Evolutionary conservation across 1,284 basidiomycete genomes (phyloP), one percentile per base, ranked within the genome.

Genomic region (Puccinia sorghi): DNA sequence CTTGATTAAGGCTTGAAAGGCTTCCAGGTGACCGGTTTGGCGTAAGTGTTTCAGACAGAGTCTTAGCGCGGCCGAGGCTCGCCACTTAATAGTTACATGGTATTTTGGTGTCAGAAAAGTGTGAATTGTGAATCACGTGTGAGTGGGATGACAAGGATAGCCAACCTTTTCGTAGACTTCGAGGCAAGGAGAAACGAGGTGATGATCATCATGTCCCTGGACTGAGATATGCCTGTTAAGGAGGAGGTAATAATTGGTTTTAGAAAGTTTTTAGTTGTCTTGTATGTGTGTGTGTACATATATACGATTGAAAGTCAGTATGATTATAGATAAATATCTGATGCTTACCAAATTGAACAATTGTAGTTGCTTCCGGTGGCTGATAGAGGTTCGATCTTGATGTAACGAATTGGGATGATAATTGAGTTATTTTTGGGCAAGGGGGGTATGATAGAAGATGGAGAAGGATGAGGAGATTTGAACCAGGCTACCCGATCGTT

Each of bases 21-120:
- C 75, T 69, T 78, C 66, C 8, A 71, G 12, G n/a, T 78, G 75
- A 32, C 75, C 75, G 17, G 75, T 70, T 71, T 78, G 66, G 7
- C 75, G 75, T 17, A 78, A 46, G 57, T 78, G 75, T 32, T 78
- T 78, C 52, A 79, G 73, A 37, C 92, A 87, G 81, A 91, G 89
- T 46, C 89, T 88, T 70, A 92, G 86, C 17, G 89, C 87, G 15
- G 87, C 85, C 3, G 86, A 87, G 86, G 93, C 91, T 80, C 88
- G 88, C 82, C 89, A 88, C 91, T 92, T 2, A 7, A 25, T 43
- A 13, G 6, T 13, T 41, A n/a, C 46, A 61, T 37, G 46, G 46
- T 39, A 27, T 46, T 7, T 46, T 7, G 6, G 13, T 46, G 13
- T 46, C 13, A 46, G 8, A 13, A 46, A 46, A 13, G 43, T 6